phyloP scores from a whole-genome alignment of 2,329 filamentous ascomycete genomes.

The Cladosporium sp. region DNA sequence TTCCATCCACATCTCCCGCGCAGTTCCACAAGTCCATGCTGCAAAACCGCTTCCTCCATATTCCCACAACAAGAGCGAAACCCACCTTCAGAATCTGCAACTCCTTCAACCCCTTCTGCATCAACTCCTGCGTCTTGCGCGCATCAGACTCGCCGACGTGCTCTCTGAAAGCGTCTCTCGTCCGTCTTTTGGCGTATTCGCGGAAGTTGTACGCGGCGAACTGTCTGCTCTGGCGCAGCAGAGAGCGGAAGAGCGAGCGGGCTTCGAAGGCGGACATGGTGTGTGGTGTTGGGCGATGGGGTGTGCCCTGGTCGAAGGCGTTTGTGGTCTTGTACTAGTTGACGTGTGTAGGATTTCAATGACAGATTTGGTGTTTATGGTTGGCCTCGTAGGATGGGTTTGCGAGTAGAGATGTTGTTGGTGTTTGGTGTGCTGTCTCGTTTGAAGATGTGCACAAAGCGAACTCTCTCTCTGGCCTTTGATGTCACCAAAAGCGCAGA shows the following conservation, averaged over 20 bases:
- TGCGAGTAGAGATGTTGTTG: too few species aligned
- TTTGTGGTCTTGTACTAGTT: neutral
- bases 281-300: too few species aligned
- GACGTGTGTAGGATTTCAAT: too few species aligned
- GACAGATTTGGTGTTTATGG: too few species aligned
- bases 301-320: neutral
- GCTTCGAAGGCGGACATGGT: conserved; percentile 22
- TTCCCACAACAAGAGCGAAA: conserved; percentile 14
- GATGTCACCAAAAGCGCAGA: neutral
- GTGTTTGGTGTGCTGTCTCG: too few species aligned
- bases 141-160: conserved; percentile 69
- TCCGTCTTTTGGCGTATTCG: conserved; percentile 90
- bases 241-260: conserved; percentile 65
- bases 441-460: too few species aligned
- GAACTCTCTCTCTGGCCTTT: too few species aligned
- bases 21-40: too few species aligned
- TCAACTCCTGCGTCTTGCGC: conserved; percentile 75
- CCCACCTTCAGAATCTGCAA: conserved; percentile 86
- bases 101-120: conserved; percentile 84
- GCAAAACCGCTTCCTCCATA: too few species aligned
- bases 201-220: conserved; percentile 97
- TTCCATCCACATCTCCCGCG: too few species aligned
- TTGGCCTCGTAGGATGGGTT: too few species aligned
- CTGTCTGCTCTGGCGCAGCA: conserved; percentile 79
- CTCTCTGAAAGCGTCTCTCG: conserved; percentile 85